These are phyloP conservation scores for Metarhizium humberi DNA, from an alignment of 2,329 filamentous ascomycete genomes.

Conservation along the genomic window DNA sequence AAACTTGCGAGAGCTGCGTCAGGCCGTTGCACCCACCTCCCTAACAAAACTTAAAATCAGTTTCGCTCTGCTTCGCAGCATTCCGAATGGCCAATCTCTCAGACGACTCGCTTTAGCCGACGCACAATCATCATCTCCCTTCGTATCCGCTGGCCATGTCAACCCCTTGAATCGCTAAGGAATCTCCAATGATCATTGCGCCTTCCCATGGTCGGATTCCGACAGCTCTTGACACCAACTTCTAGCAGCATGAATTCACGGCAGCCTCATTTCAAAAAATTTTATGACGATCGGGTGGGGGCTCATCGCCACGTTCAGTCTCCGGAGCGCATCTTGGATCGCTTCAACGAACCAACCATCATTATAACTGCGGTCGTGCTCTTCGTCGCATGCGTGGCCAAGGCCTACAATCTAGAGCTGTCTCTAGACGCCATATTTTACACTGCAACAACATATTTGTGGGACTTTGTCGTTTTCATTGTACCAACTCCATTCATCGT, in stretches of 20 bases:
- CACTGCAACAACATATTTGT: constrained; percentile 36
- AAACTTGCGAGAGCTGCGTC: too few species aligned
- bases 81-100: not conserved
- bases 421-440: constrained; percentile 18
- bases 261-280: constrained; percentile 21
- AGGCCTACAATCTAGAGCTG: constrained; percentile 22
- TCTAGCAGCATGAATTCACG: constrained; percentile 24
- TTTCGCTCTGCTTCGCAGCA: not conserved
- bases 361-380: constrained; percentile 25
- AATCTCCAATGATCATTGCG: constrained; percentile 4
- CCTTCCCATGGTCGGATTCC: constrained; percentile 2
- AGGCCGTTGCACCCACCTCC: too few species aligned
- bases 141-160: not conserved
- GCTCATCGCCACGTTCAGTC: constrained; percentile 21
- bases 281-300: constrained; percentile 26
- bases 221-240: constrained; percentile 11
- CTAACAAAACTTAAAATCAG: too few species aligned
- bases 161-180: constrained; percentile 2
- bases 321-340: constrained; percentile 19
- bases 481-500: constrained; percentile 49
- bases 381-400: constrained; percentile 23
- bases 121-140: not conserved
- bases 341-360: constrained; percentile 24
- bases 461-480: constrained; percentile 50
- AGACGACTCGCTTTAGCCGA: not conserved